Base-by-base conservation (phyloP, 2,329 filamentous ascomycete species). In the Verticillium albo-atrum region DNA sequence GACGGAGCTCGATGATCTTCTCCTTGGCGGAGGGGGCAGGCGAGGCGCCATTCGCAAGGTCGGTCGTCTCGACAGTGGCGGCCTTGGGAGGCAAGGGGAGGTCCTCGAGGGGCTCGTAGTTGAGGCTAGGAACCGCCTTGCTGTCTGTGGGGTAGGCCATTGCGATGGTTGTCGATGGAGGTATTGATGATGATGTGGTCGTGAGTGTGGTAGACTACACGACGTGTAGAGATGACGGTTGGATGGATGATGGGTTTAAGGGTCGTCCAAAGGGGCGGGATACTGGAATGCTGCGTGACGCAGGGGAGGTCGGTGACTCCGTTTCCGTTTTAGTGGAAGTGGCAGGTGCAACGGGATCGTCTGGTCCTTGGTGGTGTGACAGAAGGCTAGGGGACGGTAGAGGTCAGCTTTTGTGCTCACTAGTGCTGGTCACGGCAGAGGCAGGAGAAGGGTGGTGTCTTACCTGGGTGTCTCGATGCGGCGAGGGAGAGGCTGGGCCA, bases 1-100 rank as follows among this genome's bases (percentile, higher is more conserved):
- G 69, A 37, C 65, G 64, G n/a, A 68, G 61, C 25, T 74, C 68
- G 51, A 70, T 64, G 59, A 64, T 65, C 55, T 64, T 67, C 58
- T 70, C 67, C 42, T 47, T 47, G 6, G 42, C 25, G 9, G 42
- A 47, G 7, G 42, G n/a, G 26, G 61, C 27, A 3, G 37, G 37
- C 7, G 55, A 53, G 25, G 4, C 6, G 50, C 26, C 23, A 53
- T 53, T 17, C 25, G 27, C 14, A 14, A 14, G n/a, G 17, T 47
- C 42, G 17, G 42, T 42, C 50, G 50, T 25, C 50, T 52, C 23
- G 23, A 52, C 27, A 14, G 51, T n/a, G 25, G 51, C 51, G 26
- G 51, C 25, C 51, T 53, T 53, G 7, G 51, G 51, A 15, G 27
- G 25, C 51, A 30, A 14, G 17, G 51, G 20, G 27, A 53, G 51